Evolutionary conservation across 2,329 filamentous ascomycete genomes (phyloP), one percentile per base, ranked within the genome.

Genomic region (Tricladium varicosporioides): DNA sequence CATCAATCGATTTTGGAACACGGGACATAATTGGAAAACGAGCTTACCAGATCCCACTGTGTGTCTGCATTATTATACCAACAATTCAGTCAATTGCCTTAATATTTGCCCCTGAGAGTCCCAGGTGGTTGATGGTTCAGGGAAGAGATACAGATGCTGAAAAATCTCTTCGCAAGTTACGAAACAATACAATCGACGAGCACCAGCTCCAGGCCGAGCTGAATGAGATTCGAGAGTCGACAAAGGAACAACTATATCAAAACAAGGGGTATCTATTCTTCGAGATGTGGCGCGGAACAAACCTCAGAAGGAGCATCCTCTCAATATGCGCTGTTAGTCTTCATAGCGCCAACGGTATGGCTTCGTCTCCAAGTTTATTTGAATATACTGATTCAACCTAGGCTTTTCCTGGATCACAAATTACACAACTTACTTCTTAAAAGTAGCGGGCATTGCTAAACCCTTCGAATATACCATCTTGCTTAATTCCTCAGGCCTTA

Each of bases 91-190:
- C 75, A 1, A 66, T 77, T 2, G 71, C 79, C 48, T 60, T 77
- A 19, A 76, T 80, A 62, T 74, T 80, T 60, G 70, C 82, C 5
- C 81, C 81, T 0, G 81, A 84, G 62, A 80, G 77, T 22, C 81
- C 81, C 5, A 70, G 81, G 51, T 84, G 80, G 80, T 71, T 83
- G 16, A 80, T 80, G 61, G 76, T 77, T 50, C 76, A 82, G 49
- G 78, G 81, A 54, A 78, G 79, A 22, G 75, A 79, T 14, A 80
- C 83, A 18, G 75, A 85, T 60, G 82, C 81, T 0, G 71, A 79
- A 15, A 71, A 74, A 7, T 77, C 81, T 2, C 75, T 89, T 57
- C 50, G 62, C 15, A 53, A 46, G 36, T 53, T 61, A 7, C 54
- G 60, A 40, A 51, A 48, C 13, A 51, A 33, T 8, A 32, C 36